Base-by-base conservation (phyloP, 2,329 filamentous ascomycete species). In the Dactylella cylindrospora region DNA sequence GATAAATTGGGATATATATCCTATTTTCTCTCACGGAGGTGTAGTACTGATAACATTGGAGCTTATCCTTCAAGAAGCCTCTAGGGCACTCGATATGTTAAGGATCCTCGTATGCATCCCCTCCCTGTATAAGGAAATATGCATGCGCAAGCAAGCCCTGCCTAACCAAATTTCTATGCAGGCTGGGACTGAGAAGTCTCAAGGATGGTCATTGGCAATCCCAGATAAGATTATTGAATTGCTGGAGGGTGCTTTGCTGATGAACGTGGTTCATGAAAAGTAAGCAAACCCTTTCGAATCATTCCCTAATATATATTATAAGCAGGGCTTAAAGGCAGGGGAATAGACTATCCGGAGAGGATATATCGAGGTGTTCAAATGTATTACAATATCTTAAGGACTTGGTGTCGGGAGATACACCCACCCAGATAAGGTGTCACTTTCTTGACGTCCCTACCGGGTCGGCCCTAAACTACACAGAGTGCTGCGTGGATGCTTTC, bases 401-500 rank as follows among this genome's bases (percentile, higher is more conserved):
- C 10, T 26, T 43, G 25, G 29, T 5, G 1, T 5, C n/a, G 8
- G 19, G 39, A n/a, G n/a, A n/a, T n/a, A n/a, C n/a, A 33, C 12
- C 22, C 3, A 20, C 15, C 20, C 29, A 7, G 3, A 12, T 17
- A 26, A 36, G 10, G n/a, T 40, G 26, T 22, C 38, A 53, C 15
- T 9, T 36, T 22, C 4, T 53, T 2, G 10, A 53, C 31, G 23
- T 36, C 19, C 5, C 49, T n/a, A 19, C 28, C 6, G 25, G 36
- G 28, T 15, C 38, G 12, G 13, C n/a, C 22, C 20, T 44, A 20
- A 53, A 53, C 15, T 53, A 44, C 10, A 53, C 49, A 20, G 38
- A 53, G 29, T 36, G 20, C 10, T 53, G 49, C n/a, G 49, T 53
- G 13, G 49, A 53, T 36, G 29, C 49, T 8, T 53, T 53, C 23